These are phyloP conservation scores for Amaranthus palmeri DNA, from an alignment of 148 eudicot genomes.

Conservation along the genomic window DNA sequence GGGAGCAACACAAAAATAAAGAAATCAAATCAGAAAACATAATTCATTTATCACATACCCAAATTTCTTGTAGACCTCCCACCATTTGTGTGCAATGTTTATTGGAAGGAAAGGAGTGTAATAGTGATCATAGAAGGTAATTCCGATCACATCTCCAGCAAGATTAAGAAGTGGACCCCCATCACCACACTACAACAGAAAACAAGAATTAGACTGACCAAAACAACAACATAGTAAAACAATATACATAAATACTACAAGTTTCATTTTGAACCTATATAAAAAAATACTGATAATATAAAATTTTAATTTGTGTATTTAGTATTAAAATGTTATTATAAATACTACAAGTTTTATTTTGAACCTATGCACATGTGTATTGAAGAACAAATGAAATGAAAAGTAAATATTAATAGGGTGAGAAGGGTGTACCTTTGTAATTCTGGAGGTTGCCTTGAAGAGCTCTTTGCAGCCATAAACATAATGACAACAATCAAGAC, in stretches of 20 bases:
- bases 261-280: background rate
- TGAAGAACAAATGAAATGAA: background rate
- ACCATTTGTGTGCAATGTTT: slow-evolving; percentile 14
- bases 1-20: background rate
- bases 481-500: slow-evolving; percentile 17
- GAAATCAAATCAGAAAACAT: background rate
- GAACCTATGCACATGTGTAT: background rate
- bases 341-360: background rate
- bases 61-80: slow-evolving; percentile 12
- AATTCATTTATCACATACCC: slow-evolving; percentile 11
- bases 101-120: slow-evolving; percentile 18
- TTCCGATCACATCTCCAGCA: slow-evolving; percentile 15
- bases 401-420: background rate
- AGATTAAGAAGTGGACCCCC: slow-evolving; percentile 14
- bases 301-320: background rate
- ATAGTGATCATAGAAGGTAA: background rate
- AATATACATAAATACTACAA: background rate
- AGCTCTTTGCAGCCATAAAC: slow-evolving; percentile 10
- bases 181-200: slow-evolving; percentile 16
- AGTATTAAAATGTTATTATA: background rate
- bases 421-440: background rate
- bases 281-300: background rate
- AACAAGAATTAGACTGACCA: background rate
- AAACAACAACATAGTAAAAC: background rate
- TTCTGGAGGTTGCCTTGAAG: background rate